Base-by-base conservation (phyloP, 495 filamentous ascomycete species). In the Hapsidospora chrysogenum region DNA sequence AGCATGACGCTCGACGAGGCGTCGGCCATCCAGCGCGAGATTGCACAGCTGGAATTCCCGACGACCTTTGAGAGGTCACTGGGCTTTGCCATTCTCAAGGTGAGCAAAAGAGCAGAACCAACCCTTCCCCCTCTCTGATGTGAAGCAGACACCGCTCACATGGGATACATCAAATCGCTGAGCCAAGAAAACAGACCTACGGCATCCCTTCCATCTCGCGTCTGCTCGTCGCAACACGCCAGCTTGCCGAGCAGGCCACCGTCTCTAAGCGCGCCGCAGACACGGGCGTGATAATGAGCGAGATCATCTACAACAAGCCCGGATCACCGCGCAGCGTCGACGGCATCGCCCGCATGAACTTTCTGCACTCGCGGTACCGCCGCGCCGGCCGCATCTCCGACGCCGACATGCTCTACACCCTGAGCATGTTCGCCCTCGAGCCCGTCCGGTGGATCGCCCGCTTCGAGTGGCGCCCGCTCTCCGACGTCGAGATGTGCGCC, bases 191-290 rank as follows among this genome's bases (percentile, higher is more conserved):
- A n/a, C n/a, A n/a, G n/a, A n/a, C n/a, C n/a, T n/a, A n/a, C n/a
- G n/a, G n/a, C n/a, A n/a, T n/a, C n/a, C n/a, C n/a, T n/a, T 56
- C 65, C 11, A 78, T 76, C 36, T 70, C 68, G 0, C 41, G 39
- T 13, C 50, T 76, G 0, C 58, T 79, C 6, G 58, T 59, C 0
- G 54, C 57, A 18, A 79, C 75, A 0, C 58, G 50, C 28, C 63
- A 78, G 36, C 63, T 80, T 17, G 60, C 63, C 14, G 54, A 51
- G 17, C 40, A 48, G 0, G 51, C 50, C 6, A 67, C 56, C 2
- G 64, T 68, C 0, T 53, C 63, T 0, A 78, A 76, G 46, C 64
- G 76, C 14, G 74, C 71, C 41, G 58, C 61, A 3, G 76, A 78
- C 45, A 80, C 76, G 0, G 52, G 26, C 20, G 51, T 68, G 6